A percentile compares a stretch with the other conserved stretches of the same genome.
phyloP scores from a whole-genome alignment of 78 protist species.

The Chrysochromulina parva region DNA sequence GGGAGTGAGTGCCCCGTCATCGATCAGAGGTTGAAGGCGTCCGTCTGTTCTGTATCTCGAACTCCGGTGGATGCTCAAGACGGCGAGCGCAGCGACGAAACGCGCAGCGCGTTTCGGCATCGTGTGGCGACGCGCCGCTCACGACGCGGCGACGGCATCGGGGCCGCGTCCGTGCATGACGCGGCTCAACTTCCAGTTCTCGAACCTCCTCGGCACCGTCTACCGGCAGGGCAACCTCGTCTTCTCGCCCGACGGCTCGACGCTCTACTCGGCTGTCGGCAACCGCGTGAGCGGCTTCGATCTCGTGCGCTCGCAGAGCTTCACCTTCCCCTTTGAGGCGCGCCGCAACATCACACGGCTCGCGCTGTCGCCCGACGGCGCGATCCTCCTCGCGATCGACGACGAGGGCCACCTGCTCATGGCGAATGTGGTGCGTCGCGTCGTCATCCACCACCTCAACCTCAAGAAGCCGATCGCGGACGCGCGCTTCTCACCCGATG shows the following conservation, averaged over 20 bases:
- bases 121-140: too few relatives aligned
- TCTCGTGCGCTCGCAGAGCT: slow-evolving; percentile 55
- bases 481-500: slow-evolving; percentile 63
- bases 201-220: slow-evolving; percentile 86
- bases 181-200: slow-evolving; percentile 21
- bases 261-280: slow-evolving; percentile 88
- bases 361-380: slow-evolving; percentile 81
- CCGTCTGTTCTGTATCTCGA: too few relatives aligned
- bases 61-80: too few relatives aligned
- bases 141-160: too few relatives aligned
- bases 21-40: too few relatives aligned
- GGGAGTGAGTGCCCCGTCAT: too few relatives aligned
- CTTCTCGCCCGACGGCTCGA: slow-evolving; percentile 87
- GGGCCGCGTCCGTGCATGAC: not conserved
- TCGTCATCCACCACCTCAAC: slow-evolving; percentile 52
- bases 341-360: slow-evolving; percentile 60
- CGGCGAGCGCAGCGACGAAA: too few relatives aligned
- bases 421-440: slow-evolving; percentile 28
- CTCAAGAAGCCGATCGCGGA: slow-evolving; percentile 42
- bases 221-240: slow-evolving; percentile 84
- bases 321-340: slow-evolving; percentile 74
- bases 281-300: slow-evolving; percentile 89
- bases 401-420: slow-evolving; percentile 61
- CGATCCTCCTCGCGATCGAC: slow-evolving; percentile 65
- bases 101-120: too few relatives aligned